Evolutionary conservation across 1,284 basidiomycete genomes (phyloP).

Genomic region (Pisolithus thermaeus): DNA sequence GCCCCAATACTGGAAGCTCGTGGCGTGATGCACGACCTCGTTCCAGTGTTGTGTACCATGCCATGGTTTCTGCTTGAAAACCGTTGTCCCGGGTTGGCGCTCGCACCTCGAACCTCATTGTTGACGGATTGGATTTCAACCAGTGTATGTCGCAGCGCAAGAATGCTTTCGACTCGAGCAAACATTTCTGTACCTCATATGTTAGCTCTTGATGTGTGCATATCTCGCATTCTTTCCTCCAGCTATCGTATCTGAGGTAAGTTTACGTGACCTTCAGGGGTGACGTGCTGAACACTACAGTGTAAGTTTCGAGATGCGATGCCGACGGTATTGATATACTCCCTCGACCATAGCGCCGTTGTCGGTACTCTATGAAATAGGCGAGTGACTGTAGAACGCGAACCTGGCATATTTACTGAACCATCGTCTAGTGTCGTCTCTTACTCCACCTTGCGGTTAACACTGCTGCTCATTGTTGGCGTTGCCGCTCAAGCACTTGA

Average conservation of each 20-base stretch:
- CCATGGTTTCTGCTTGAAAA: slow-evolving; percentile 77
- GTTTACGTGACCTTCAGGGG: slow-evolving; percentile 35
- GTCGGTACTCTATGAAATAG: slow-evolving; percentile 76
- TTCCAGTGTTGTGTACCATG: slow-evolving; percentile 59
- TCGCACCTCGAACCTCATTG: slow-evolving; percentile 59
- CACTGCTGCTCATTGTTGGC: slow-evolving; percentile 69
- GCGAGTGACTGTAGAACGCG: slow-evolving; percentile 26
- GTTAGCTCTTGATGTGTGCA: slow-evolving; percentile 70
- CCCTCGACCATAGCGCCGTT: slow-evolving; percentile 48
- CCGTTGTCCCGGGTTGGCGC: slow-evolving; percentile 56
- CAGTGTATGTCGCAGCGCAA: slow-evolving; percentile 60
- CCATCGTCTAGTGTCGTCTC: slow-evolving; percentile 40
- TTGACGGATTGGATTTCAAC: slow-evolving; percentile 67
- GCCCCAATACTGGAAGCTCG: background rate
- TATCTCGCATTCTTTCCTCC: background rate
- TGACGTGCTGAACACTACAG: slow-evolving; percentile 70
- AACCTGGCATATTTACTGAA: background rate
- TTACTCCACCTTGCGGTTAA: slow-evolving; percentile 64
- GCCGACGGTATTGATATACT: background rate
- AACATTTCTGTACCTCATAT: slow-evolving; percentile 69
- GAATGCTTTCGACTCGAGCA: slow-evolving; percentile 71
- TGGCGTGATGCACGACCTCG: slow-evolving; percentile 2
- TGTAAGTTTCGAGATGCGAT: slow-evolving; percentile 39
- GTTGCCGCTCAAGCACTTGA: slow-evolving; percentile 70
- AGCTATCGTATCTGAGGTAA: background rate